A percentile compares a stretch with the other conserved stretches of the same genome.
Conservation (phyloP, 345 rosid genomes). For the Raphanus sativus region DNA sequence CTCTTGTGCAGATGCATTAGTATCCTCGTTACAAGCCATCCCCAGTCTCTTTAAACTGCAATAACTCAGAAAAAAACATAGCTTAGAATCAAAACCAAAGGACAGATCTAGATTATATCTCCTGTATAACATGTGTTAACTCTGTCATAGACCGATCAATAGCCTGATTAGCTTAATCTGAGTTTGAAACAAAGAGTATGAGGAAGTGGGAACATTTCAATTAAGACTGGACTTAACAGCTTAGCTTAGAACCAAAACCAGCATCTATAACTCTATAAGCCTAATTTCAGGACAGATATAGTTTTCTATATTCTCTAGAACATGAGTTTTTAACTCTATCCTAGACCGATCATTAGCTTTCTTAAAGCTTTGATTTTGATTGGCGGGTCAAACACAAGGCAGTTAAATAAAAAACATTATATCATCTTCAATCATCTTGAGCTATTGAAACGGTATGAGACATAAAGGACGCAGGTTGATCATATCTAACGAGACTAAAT, state of each 20-base stretch:
- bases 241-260: too few species aligned
- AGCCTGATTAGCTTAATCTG: background rate
- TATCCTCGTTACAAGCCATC: conserved; percentile 66
- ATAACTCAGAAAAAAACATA: background rate
- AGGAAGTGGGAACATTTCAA: background rate
- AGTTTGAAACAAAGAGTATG: conserved; percentile 4
- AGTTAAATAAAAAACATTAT: too few species aligned
- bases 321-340: too few species aligned
- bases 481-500: conserved; percentile 4
- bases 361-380: background rate
- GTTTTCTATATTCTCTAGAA: too few species aligned
- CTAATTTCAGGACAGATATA: background rate
- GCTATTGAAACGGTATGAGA: conserved; percentile 4
- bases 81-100: background rate
- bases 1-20: conserved; percentile 40
- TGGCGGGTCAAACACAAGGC: background rate
- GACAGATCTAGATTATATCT: conserved; percentile 18
- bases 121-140: background rate
- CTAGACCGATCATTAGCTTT: too few species aligned
- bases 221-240: background rate
- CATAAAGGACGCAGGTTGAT: background rate
- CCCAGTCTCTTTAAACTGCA: conserved; percentile 28
- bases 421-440: conserved; percentile 14
- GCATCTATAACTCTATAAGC: background rate
- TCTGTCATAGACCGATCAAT: background rate